Conservation (phyloP, 2,329 filamentous ascomycete species). For the Aspergillus quadricinctus region DNA sequence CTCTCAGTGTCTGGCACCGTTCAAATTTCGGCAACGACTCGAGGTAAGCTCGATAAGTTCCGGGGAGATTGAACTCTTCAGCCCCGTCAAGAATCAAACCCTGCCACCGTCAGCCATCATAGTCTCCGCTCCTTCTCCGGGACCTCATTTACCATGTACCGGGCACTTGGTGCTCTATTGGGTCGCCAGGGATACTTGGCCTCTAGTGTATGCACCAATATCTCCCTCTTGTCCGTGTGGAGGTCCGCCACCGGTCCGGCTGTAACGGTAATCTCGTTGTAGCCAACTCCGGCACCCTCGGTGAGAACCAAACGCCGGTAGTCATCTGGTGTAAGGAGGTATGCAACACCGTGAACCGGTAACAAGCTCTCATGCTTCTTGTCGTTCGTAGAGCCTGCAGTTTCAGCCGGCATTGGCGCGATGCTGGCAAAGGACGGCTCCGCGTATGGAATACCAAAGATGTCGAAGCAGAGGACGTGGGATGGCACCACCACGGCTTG, state of each 20-base stretch:
- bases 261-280: neutral
- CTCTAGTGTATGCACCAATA: neutral
- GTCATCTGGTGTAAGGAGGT: neutral
- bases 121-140: neutral
- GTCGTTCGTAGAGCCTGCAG: no score
- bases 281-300: neutral
- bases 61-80: neutral
- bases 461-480: neutral
- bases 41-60: neutral
- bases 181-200: neutral
- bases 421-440: neutral
- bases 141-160: neutral
- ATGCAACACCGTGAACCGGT: neutral
- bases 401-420: neutral
- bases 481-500: neutral
- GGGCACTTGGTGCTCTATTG: neutral
- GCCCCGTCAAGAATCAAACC: neutral
- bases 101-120: neutral
- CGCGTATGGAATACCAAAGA: neutral
- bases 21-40: neutral
- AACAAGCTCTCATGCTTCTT: no score
- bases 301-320: neutral
- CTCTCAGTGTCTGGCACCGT: neutral
- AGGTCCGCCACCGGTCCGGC: neutral
- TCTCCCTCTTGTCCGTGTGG: neutral